Base-by-base conservation (phyloP, 2,329 filamentous ascomycete genomes). In the Gnomoniopsis sp. region DNA sequence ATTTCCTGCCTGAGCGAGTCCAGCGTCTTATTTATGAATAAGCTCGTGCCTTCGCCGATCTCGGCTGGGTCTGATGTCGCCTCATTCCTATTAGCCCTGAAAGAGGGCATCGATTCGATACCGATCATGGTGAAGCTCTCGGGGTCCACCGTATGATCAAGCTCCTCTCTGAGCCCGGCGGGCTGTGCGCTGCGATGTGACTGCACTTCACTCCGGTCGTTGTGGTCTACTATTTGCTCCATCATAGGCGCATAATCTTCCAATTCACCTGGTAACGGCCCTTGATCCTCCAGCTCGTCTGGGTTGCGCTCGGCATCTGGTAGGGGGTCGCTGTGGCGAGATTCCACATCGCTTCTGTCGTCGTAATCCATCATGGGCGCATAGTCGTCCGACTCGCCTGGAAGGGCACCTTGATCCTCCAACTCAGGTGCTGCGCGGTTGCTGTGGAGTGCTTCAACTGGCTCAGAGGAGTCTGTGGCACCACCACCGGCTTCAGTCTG, bases 121-220 rank as follows among this genome's bases (percentile, higher is more conserved):
- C 81, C 80, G 57, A 85, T 85, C 80, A 84, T 84, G 66, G 81
- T 85, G 62, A 85, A 84, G 43, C 80, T 79, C 60, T 85, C 82
- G 17, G 70, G 72, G 2, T 72, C 72, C 58, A 65, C 69, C 30
- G 67, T 67, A 17, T 68, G 65, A 41, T 66, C 66, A 4, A 61
- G 63, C 19, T 71, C 70, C 23, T 71, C 68, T 33, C 57, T 53
- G 43, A 58, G 60, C 41, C 36, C 53, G 8, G 48, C 47, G 21
- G 46, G 59, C 46, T 48, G 53, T n/a, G 55, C 62, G 38, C 46
- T 60, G 46, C 19, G 55, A 15, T 53, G 46, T n/a, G 65, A 69
- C 36, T 63, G 67, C 14, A 53, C 57, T 11, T 71, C 70, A 41
- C 68, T 72, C 52, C 66, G 58, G 2, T 64, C 64, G 10, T 66